Conservation (phyloP, 176 grass and related monocot genomes). For the Oryza punctata region DNA sequence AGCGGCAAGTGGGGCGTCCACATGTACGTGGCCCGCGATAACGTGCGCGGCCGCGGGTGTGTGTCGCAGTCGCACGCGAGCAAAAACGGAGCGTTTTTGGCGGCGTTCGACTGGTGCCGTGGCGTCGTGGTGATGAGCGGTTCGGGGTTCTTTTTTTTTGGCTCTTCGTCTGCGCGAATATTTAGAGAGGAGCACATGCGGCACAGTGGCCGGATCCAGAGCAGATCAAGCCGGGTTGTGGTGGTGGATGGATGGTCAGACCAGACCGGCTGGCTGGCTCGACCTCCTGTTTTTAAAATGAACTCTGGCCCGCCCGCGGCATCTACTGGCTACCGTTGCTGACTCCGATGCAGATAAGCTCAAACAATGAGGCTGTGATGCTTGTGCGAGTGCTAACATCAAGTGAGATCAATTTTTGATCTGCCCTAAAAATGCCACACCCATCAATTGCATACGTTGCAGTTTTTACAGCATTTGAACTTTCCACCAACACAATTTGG, state of each 20-base stretch:
- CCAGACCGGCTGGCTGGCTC: conserved; percentile 15
- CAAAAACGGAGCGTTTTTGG: too few species aligned
- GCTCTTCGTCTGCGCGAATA: conserved; percentile 33
- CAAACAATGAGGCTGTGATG: background rate
- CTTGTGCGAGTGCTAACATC: background rate
- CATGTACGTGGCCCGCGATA: too few species aligned
- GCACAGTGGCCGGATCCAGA: conserved; percentile 52
- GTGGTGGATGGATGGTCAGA: background rate
- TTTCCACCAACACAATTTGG: background rate
- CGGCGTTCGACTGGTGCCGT: too few species aligned
- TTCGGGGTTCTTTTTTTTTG: background rate
- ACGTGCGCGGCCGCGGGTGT: too few species aligned
- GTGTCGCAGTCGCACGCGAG: background rate
- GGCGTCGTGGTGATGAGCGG: too few species aligned
- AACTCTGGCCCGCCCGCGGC: background rate
- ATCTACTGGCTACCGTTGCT: conserved; percentile 32
- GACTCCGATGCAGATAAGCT: conserved; percentile 47
- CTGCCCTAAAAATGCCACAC: conserved; percentile 37
- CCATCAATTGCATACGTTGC: background rate
- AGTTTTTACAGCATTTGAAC: background rate
- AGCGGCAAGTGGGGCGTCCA: too few species aligned
- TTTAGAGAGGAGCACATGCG: conserved; percentile 52
- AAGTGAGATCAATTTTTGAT: background rate
- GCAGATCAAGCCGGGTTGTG: conserved; percentile 24
- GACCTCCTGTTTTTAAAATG: background rate